Base-by-base conservation (phyloP, 2,329 filamentous ascomycete genomes). In the Helminthosporium solani region DNA sequence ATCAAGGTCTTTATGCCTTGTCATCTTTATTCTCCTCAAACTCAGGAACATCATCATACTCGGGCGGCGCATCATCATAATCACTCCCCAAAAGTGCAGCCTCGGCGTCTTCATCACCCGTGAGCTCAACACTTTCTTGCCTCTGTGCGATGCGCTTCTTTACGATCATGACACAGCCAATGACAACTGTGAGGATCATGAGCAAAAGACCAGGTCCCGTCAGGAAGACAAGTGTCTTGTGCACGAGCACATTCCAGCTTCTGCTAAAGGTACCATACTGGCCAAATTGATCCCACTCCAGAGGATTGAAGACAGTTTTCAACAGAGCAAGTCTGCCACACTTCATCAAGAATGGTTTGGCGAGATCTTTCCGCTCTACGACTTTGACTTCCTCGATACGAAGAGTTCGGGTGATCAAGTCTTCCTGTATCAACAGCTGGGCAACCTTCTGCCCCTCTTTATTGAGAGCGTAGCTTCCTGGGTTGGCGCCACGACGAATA, bases 261-360 rank as follows among this genome's bases (percentile, higher is more conserved):
- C 58, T 52, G 14, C 47, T 36, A 48, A 45, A 56, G 1, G 64
- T 60, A 16, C 61, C 63, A 21, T 62, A 47, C 40, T 56, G 54
- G 42, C 63, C 63, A 45, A 58, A 62, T 25, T 54, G 43, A 39
- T 67, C 64, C 64, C 64, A 66, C 25, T 66, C 57, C 11, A 48
- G 38, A 1, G 63, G 61, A 15, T 64, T 57, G 43, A 54, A 66
- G 3, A 45, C 28, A 0, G 60, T 64, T 30, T 44, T 44, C n/a
- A 57, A 28, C 48, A 61, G 60, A 4, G 60, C 61, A 25, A 54
- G 42, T 30, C 50, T 62, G 3, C 64, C 63, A 30, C 64, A 66
- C 30, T 57, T 53, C 63, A 65, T 66, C 31, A 40, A 53, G 34
- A 56, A 51, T 11, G 62, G 61, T 37, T 57, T 43, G 7, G 28